These are phyloP conservation scores for Juglanconis sp. DNA, from an alignment of 2,329 filamentous ascomycete species.

Conservation along the genomic window DNA sequence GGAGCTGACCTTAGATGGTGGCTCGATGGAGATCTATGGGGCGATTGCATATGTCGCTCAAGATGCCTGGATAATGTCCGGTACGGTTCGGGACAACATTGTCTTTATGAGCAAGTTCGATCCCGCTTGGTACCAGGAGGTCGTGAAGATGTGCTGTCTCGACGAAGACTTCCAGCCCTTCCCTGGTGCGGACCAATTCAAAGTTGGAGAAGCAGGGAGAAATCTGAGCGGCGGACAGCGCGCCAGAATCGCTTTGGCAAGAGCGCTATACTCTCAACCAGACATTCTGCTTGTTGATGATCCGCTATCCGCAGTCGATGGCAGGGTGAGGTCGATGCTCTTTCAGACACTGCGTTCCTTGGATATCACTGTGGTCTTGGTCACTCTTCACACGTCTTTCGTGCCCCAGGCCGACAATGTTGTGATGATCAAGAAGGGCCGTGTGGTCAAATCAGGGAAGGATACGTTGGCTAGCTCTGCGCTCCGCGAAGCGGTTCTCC, in stretches of 20 bases:
- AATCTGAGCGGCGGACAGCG: conserved; percentile 5
- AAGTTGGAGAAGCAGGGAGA: conserved; percentile 1
- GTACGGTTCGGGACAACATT: conserved; percentile 3
- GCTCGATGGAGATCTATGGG: neutral
- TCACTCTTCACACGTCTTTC: conserved; percentile 4
- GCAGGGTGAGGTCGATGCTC: neutral
- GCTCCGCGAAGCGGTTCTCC: neutral
- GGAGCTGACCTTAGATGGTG: neutral
- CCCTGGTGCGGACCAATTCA: conserved; percentile 2
- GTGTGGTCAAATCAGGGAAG: neutral
- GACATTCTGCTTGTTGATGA: conserved; percentile 3
- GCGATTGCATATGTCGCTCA: neutral
- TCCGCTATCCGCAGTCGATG: conserved; percentile 3
- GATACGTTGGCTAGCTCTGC: neutral
- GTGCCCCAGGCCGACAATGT: neutral
- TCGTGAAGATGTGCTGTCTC: neutral
- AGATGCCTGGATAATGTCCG: conserved; percentile 6
- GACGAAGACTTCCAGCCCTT: conserved; percentile 1
- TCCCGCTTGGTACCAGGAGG: neutral
- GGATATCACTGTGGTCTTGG: neutral
- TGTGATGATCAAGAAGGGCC: neutral
- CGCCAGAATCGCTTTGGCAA: conserved; percentile 1
- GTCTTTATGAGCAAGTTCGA: conserved; percentile 1
- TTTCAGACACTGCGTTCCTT: neutral
- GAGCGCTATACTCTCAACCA: conserved; percentile 1